Evolutionary conservation across 1,284 basidiomycete genomes (phyloP).

Genomic region (Schizophyllum commune): DNA sequence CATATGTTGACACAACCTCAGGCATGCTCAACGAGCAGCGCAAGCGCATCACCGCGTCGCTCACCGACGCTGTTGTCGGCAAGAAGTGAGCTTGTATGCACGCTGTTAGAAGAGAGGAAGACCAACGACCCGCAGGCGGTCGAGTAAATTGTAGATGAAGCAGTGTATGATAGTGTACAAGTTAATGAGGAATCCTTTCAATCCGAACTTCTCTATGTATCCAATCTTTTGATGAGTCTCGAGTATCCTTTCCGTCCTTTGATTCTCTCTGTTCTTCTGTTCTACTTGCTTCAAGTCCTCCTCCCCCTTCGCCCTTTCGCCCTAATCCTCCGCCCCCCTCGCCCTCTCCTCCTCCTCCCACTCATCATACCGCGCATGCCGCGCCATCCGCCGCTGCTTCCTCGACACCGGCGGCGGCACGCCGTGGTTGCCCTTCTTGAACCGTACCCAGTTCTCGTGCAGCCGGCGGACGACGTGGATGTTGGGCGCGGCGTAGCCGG

Average conservation of each 20-base stretch:
- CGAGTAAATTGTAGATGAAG: neutral
- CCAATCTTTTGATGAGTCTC: too few relatives aligned
- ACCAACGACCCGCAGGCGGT: neutral
- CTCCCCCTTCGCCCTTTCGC: too few relatives aligned
- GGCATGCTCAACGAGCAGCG: constrained; percentile 38
- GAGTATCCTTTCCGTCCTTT: too few relatives aligned
- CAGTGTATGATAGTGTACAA: neutral
- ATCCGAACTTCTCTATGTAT: too few relatives aligned
- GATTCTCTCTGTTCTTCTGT: too few relatives aligned
- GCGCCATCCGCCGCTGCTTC: neutral
- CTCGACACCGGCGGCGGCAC: neutral
- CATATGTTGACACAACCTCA: neutral
- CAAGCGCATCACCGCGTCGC: constrained; percentile 34
- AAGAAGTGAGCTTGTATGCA: constrained; percentile 13
- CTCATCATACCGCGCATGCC: neutral
- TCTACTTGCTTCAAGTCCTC: too few relatives aligned
- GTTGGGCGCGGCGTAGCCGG: too few relatives aligned
- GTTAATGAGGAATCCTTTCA: too few relatives aligned
- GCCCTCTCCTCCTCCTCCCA: neutral
- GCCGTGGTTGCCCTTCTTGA: constrained; percentile 30
- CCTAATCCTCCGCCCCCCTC: neutral
- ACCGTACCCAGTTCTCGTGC: constrained; percentile 60
- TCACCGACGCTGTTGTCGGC: constrained; percentile 28
- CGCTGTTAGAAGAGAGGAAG: too few relatives aligned
- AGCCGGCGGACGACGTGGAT: constrained; percentile 43